Evolutionary conservation across 2,329 filamentous ascomycete genomes (phyloP), one percentile per base, ranked within the genome.

Genomic region (Cryphonectria radicalis): DNA sequence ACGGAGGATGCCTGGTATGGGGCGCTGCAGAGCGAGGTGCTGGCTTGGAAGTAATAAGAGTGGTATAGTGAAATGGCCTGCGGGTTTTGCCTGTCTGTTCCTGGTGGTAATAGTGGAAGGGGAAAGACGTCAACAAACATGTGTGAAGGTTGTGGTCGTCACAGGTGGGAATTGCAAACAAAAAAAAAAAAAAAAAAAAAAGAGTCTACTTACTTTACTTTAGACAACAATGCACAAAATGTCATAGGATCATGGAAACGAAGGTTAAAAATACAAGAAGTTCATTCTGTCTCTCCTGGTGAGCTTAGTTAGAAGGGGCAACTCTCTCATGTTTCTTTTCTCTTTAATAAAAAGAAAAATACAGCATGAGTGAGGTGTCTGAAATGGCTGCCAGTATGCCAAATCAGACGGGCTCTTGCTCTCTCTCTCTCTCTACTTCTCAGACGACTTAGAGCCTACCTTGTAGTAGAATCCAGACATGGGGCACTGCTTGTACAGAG

Each of bases 1-100:
- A 78, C 74, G 17, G 79, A 82, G 62, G 81, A 81, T 74, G 81
- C 80, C 0, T 83, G 80, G 81, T 78, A 76, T 73, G 79, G 74
- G 7, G 73, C 76, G 13, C 19, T 81, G 67, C 79, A 82, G 74
- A 75, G 75, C 22, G 81, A 83, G 73, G 78, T 82, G n/a, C 74
- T 83, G 0, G 82, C 75, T 7, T 82, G 81, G 81, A 84, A 84
- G 75, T 82, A 4, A 32, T 32, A 11, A 13, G 37, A 40, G 37
- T 1, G 37, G 10, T 40, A 7, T 11, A 40, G 37, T 40, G 37
- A 13, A 13, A 11, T 40, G 10, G 37, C 37, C 37, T 13, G 37
- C 37, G 37, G 11, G 37, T 11, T 40, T 40, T 40, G 37, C 10
- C 10, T 40, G 37, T 13, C 37, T 40, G 37, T 13, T 13, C 37